These are phyloP conservation scores for Metarhizium sp. DNA, from an alignment of 2,329 filamentous ascomycete species.

Conservation along the genomic window DNA sequence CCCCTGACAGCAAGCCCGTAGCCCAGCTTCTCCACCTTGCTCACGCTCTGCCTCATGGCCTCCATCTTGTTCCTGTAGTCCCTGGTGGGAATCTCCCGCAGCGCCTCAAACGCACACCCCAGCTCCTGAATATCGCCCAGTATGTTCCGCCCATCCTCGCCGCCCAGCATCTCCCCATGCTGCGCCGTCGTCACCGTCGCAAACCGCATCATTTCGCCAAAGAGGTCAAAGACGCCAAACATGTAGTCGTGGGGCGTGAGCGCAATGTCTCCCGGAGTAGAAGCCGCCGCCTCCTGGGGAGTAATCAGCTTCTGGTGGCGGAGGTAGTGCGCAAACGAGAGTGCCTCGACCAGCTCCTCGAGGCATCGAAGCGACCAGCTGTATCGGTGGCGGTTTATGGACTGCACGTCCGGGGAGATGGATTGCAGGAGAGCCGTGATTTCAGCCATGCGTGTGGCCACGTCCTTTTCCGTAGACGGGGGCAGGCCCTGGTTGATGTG, in stretches of 20 bases:
- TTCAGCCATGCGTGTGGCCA: slow-evolving; percentile 56
- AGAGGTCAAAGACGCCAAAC: slow-evolving; percentile 85
- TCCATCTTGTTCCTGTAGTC: slow-evolving; percentile 69
- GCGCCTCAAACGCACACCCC: slow-evolving; percentile 64
- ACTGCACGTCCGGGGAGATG: slow-evolving; percentile 64
- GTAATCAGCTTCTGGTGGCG: slow-evolving; percentile 65
- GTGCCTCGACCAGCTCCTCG: slow-evolving; percentile 89
- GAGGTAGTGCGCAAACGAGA: slow-evolving; percentile 84
- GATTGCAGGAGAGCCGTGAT: slow-evolving; percentile 60
- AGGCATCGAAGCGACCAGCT: slow-evolving; percentile 70
- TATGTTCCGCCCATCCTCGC: slow-evolving; percentile 44
- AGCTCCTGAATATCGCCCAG: slow-evolving; percentile 74
- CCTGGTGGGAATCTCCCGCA: slow-evolving; percentile 50
- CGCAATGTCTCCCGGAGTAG: slow-evolving; percentile 43
- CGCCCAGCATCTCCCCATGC: slow-evolving; percentile 42
- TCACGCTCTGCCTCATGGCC: slow-evolving; percentile 79
- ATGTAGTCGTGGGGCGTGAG: slow-evolving; percentile 80
- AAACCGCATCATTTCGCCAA: slow-evolving; percentile 95
- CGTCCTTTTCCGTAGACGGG: slow-evolving; percentile 58
- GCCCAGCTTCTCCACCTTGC: slow-evolving; percentile 85
- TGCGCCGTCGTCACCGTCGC: slow-evolving; percentile 82
- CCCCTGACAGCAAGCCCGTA: slow-evolving; percentile 85
- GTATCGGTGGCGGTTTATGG: slow-evolving; percentile 77
- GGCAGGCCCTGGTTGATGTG: slow-evolving; percentile 55
- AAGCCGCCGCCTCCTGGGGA: slow-evolving; percentile 46